Conservation (phyloP, 192 early-diverging fungal genomes). For the Helicostylum pulchrum region DNA sequence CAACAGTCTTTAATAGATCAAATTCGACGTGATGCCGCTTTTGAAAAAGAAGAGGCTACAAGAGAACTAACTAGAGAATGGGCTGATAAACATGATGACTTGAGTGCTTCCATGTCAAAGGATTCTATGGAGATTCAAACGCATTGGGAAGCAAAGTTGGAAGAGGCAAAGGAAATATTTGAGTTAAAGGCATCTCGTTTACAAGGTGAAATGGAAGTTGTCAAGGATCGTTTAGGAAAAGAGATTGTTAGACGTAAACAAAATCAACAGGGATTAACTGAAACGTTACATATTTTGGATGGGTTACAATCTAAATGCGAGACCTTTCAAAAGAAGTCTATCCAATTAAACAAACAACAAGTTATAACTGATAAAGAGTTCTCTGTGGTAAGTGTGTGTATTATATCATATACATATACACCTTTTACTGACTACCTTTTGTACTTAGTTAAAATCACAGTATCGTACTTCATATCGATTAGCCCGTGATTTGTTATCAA, state of each 20-base stretch:
- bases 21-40: background rate
- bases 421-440: background rate
- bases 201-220: conserved; percentile 13
- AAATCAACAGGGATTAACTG: background rate
- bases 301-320: background rate
- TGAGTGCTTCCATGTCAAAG: conserved; percentile 13
- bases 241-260: conserved; percentile 12
- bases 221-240: conserved; percentile 10
- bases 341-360: background rate
- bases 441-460: background rate
- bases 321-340: background rate
- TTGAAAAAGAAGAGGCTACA: conserved; percentile 4
- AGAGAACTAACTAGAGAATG: background rate
- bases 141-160: conserved; percentile 12
- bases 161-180: background rate
- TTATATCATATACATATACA: background rate
- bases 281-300: background rate
- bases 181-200: background rate
- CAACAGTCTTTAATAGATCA: conserved; percentile 1
- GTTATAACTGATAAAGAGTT: background rate
- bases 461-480: conserved; percentile 8
- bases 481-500: background rate
- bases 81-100: conserved; percentile 15
- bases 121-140: conserved; percentile 5
- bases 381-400: conserved; percentile 1